Percentiles rank a stretch among this genome's conserved stretches.
These are phyloP conservation scores for Fraxinus anomala DNA, from an alignment of 257 asterid species.

Conservation along the genomic window DNA sequence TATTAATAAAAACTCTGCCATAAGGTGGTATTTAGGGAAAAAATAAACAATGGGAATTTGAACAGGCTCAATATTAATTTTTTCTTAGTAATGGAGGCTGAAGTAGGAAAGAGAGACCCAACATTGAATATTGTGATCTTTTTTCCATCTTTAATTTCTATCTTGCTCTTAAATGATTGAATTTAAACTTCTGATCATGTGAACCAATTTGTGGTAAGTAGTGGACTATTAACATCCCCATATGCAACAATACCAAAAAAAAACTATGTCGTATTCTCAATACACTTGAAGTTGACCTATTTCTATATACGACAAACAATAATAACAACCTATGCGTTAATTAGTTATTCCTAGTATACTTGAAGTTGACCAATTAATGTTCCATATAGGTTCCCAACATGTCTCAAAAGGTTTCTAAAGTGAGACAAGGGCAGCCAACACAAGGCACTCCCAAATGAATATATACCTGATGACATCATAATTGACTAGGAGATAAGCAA, in stretches of 20 bases:
- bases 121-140: not conserved
- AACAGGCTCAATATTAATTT: not conserved
- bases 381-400: not conserved
- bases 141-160: not conserved
- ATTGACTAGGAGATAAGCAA: slow-evolving; percentile 8
- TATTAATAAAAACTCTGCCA: not conserved
- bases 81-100: not conserved
- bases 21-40: not conserved
- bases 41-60: not conserved
- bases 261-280: not conserved
- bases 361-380: not conserved
- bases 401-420: not conserved
- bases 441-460: not conserved
- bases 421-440: not conserved
- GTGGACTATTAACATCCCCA: not conserved
- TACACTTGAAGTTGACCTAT: not conserved
- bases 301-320: not conserved
- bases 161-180: not conserved
- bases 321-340: not conserved
- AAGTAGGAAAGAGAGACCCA: not conserved
- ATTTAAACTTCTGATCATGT: not conserved
- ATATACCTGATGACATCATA: not conserved
- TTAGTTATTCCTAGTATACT: not conserved
- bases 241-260: not conserved
- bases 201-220: not conserved